These are phyloP conservation scores for Beauveria sp. DNA, from an alignment of 2,329 filamentous ascomycete species.

Conservation along the genomic window DNA sequence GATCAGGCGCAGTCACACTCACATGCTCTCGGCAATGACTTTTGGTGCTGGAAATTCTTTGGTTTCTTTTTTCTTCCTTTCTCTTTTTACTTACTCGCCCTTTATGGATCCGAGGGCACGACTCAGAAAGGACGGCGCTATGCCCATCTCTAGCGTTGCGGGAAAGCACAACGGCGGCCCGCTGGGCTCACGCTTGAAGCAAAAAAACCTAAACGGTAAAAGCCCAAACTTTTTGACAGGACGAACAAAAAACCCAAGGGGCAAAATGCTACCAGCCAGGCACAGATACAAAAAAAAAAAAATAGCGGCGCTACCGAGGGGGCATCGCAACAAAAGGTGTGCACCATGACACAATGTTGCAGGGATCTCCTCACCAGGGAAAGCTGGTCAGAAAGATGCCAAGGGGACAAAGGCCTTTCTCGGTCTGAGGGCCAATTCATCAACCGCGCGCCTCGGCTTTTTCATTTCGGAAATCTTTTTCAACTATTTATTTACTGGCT, in stretches of 20 bases:
- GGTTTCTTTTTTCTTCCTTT: neutral
- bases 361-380: neutral
- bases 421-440: conserved; percentile 3
- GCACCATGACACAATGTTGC: neutral
- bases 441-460: conserved; percentile 9
- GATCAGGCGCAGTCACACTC: neutral
- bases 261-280: neutral
- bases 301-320: too few species aligned
- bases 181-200: neutral
- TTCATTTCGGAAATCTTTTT: neutral
- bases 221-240: too few species aligned
- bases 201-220: neutral
- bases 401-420: neutral
- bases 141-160: conserved; percentile 1
- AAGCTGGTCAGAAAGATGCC: neutral
- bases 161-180: conserved; percentile 8
- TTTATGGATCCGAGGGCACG: conserved; percentile 2
- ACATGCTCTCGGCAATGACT: neutral
- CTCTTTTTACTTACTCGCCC: neutral
- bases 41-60: neutral
- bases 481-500: neutral
- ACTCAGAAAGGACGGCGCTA: neutral
- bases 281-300: too few species aligned
- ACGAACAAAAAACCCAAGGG: too few species aligned
- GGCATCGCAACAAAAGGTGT: neutral